Base-by-base conservation (phyloP, 1,284 basidiomycete genomes). In the Phenoliferia sp. region DNA sequence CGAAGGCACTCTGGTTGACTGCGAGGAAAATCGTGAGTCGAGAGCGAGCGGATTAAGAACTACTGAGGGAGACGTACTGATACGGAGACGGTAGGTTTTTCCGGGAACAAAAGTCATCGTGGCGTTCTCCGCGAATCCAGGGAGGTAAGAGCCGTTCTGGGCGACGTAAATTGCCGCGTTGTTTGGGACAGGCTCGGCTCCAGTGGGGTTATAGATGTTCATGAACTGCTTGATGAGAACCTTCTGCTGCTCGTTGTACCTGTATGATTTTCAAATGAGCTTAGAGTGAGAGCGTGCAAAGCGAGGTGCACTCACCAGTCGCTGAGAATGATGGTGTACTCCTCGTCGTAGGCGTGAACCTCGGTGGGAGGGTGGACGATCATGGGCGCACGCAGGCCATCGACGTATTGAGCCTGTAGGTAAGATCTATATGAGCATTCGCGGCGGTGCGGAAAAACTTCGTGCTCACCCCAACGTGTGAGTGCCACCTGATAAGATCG, bases 151-250 rank as follows among this genome's bases (percentile, higher is more conserved):
- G 3, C 81, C 85, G 69, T 88, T 66, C 10, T 91, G 87, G 0
- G 87, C 85, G 77, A 92, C 90, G 80, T 97, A 98, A 62, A 97
- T 86, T 60, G 94, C 78, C 1, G 84, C 88, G 29, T 92, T 85
- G 69, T 94, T 91, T 90, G 73, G 93, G 19, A 95, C 84, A 50
- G 93, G 92, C 78, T 96, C 93, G 0, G 88, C 88, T 56, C 94
- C 94, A 31, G 85, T 78, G 5, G 79, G 77, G 69, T 81, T 80
- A 65, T 75, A 77, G 76, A 81, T 85, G 78, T 80, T 89, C 78
- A 96, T 81, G 80, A 95, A 98, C 54, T 85, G 79, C 59, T 65
- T 80, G 50, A 89, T 68, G 56, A 94, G 83, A 6, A 80, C 81
- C 1, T 80, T 63, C 73, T 93, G 90, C 78, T 92, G 83, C 7